These are phyloP conservation scores for Fusarium siculi DNA, from an alignment of 2,329 filamentous ascomycete species.

Conservation along the genomic window DNA sequence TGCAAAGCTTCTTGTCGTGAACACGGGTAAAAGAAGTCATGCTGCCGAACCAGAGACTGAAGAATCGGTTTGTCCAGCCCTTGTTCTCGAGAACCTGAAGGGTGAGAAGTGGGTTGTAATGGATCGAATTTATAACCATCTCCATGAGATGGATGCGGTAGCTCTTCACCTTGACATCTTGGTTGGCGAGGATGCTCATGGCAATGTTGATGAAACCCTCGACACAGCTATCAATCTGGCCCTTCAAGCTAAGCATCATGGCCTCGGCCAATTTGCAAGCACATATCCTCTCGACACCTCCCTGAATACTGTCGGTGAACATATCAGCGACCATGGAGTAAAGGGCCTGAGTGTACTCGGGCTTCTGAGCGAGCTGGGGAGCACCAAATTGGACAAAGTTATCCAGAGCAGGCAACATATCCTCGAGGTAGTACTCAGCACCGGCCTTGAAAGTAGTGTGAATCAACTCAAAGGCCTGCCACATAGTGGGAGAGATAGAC, in stretches of 20 bases:
- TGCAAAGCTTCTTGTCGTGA: conserved; percentile 98
- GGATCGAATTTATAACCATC: conserved; percentile 97
- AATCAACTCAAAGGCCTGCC: conserved; percentile 97
- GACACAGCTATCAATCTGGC: conserved; percentile 87
- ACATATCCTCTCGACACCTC: conserved; percentile 93
- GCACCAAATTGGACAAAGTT: conserved; percentile 97
- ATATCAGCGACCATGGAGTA: conserved; percentile 96
- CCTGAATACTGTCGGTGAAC: conserved; percentile 91
- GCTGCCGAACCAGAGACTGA: conserved; percentile 96
- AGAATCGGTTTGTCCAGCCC: conserved; percentile 98
- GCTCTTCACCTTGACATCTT: conserved; percentile 88
- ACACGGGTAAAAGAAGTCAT: conserved; percentile 94
- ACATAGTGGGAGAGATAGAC: conserved; percentile 95
- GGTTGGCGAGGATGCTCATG: conserved; percentile 81
- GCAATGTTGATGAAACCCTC: conserved; percentile 89
- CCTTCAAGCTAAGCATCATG: conserved; percentile 94
- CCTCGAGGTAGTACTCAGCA: conserved; percentile 95
- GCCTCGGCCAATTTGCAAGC: conserved; percentile 98
- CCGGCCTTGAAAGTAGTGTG: conserved; percentile 97
- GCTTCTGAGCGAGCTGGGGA: conserved; percentile 81
- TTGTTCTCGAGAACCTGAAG: conserved; percentile 90
- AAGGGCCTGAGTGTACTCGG: conserved; percentile 85
- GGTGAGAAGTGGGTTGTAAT: conserved; percentile 91
- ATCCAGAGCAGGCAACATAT: conserved; percentile 97
- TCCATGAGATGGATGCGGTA: conserved; percentile 98